Conservation (phyloP, 768 basidiomycete genomes). For the Mycena sanguinolenta region DNA sequence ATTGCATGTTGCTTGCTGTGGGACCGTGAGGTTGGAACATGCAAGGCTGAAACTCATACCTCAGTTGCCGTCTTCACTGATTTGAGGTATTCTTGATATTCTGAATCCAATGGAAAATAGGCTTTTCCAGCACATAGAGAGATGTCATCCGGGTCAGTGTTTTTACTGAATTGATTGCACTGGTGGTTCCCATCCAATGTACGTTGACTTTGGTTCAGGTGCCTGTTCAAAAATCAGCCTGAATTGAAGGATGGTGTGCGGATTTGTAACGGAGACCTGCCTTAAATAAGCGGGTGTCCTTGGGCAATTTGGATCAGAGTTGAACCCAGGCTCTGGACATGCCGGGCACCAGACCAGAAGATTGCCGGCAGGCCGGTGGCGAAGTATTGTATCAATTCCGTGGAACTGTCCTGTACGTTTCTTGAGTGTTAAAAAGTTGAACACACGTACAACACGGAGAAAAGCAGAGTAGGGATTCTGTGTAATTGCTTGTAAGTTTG, state of each 20-base stretch:
- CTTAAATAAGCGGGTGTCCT: not conserved
- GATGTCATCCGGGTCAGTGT: constrained; percentile 3
- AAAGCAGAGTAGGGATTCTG: constrained; percentile 43
- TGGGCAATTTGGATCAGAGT: constrained; percentile 10
- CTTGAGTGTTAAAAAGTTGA: constrained; percentile 33
- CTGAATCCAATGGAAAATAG: too few relatives aligned
- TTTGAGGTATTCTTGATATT: too few relatives aligned
- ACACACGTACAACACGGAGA: constrained; percentile 40
- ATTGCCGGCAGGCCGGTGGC: not conserved
- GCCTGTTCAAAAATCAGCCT: not conserved
- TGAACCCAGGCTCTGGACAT: constrained; percentile 28
- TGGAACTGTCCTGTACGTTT: not conserved
- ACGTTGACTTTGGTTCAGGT: not conserved
- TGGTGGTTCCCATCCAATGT: constrained; percentile 14
- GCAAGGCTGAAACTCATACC: too few relatives aligned
- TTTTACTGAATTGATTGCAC: not conserved
- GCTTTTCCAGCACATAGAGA: too few relatives aligned
- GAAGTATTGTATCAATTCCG: not conserved
- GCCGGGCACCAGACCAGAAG: not conserved
- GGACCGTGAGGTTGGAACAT: too few relatives aligned
- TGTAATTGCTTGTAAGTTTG: not conserved
- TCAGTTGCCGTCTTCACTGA: too few relatives aligned
- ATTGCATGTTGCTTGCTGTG: constrained; percentile 39
- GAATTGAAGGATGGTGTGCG: not conserved
- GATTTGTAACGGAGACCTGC: not conserved